Evolutionary conservation across 2,329 filamentous ascomycete species (phyloP).

Genomic region (Phialocephala subalpina): DNA sequence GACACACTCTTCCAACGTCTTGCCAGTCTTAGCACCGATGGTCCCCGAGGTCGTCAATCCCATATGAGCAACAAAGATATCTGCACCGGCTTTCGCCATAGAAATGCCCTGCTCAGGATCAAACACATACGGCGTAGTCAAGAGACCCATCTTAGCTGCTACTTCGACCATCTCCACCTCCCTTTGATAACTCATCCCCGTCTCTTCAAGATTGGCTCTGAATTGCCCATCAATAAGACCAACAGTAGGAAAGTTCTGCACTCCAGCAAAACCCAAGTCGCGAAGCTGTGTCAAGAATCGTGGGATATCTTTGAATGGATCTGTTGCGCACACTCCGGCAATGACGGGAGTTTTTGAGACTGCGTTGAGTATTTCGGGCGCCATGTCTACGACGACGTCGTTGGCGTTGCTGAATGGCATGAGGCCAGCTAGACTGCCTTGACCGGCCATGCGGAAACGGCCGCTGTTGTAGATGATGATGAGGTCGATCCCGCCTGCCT

Average conservation of each 20-base stretch:
- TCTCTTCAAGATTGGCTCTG: conserved; percentile 73
- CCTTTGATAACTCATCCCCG: conserved; percentile 71
- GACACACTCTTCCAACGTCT: conserved; percentile 71
- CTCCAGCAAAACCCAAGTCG: conserved; percentile 70
- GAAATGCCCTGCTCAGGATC: conserved; percentile 64
- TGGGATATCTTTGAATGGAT: conserved; percentile 71
- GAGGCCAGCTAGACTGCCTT: conserved; percentile 72
- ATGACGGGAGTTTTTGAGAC: conserved; percentile 71
- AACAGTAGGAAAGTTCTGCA: conserved; percentile 79
- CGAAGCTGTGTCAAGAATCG: conserved; percentile 67
- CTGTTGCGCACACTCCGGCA: conserved; percentile 75
- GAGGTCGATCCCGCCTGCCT: conserved; percentile 72
- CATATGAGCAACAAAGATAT: conserved; percentile 74
- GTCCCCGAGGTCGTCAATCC: conserved; percentile 70
- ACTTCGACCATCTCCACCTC: conserved; percentile 72
- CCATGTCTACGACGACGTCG: conserved; percentile 74
- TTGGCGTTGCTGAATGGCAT: conserved; percentile 79
- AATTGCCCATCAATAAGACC: conserved; percentile 75
- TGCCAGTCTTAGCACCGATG: conserved; percentile 69
- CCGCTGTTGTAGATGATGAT: conserved; percentile 79
- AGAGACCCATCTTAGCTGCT: conserved; percentile 65
- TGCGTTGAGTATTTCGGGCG: conserved; percentile 71
- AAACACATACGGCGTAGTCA: conserved; percentile 78
- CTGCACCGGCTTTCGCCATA: conserved; percentile 72
- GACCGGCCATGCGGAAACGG: conserved; percentile 76